Evolutionary conservation across 805 yeast species (phyloP), one percentile per base, ranked within the genome.

Genomic region (Candida multigemmis): DNA sequence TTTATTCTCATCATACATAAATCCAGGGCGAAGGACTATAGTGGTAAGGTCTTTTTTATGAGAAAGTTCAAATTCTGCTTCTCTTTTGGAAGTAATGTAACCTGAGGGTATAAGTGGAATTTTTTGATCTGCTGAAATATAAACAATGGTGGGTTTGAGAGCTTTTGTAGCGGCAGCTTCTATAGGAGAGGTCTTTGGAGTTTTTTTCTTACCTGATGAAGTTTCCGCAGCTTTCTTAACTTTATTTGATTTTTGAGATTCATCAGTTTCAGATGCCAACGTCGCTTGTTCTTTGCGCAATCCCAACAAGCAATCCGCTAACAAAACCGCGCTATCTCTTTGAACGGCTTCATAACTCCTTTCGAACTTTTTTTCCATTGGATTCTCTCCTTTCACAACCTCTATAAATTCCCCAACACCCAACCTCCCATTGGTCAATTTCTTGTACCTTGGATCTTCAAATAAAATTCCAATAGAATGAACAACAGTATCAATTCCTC

Each of bases 381-480:
- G 93, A 38, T 81, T 81, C 4, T 70, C 37, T 0, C 79, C 77
- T 35, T 60, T 57, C 23, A 72, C 41, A 12, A 34, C n/a, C n/a
- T n/a, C n/a, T n/a, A n/a, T n/a, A 34, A 8, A 14, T 22, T 28
- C 21, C 26, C 30, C 1, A 37, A 19, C 19, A 17, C 19, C 10
- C 9, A 17, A 11, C 22, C 16, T 12, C 28, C 27, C 7, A 36
- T 24, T 10, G 11, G 14, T 44, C 69, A 38, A 24, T 61, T 62
- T 52, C 49, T 87, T 87, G 52, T 87, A 87, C 19, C 67, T 59
- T 31, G 62, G 66, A 40, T 80, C 72, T 35, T 81, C 91, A 21
- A 84, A 54, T 5, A 86, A 50, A 3, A 82, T 65, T 0, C 97
- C 97, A 28, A 86, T 60, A 0, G 91, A 69, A 47, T 86, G 95